These are phyloP conservation scores for Pseudogymnoascus sp. DNA, from an alignment of 2,329 filamentous ascomycete species.

Conservation along the genomic window DNA sequence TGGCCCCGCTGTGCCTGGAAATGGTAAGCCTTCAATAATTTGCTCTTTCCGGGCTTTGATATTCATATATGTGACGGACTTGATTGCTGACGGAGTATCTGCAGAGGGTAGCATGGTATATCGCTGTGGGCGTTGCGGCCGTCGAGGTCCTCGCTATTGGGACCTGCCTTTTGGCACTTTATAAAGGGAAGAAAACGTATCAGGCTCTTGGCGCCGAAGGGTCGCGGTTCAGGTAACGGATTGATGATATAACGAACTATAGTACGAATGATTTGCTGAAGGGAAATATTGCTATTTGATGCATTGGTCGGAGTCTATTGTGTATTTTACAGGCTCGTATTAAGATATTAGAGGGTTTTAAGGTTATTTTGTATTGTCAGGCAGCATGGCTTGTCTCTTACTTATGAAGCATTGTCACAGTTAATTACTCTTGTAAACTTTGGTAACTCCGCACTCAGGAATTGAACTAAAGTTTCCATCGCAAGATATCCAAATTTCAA, in stretches of 20 bases:
- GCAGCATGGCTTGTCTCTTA: background rate
- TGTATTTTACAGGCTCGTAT: background rate
- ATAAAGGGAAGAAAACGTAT: background rate
- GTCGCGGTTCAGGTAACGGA: background rate
- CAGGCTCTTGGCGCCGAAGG: background rate
- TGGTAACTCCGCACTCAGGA: too few relatives aligned
- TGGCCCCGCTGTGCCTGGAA: background rate
- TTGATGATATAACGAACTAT: background rate
- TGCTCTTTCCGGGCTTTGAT: background rate
- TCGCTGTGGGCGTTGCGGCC: background rate
- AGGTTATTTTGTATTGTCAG: background rate
- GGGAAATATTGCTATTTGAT: background rate
- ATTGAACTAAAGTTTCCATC: too few relatives aligned
- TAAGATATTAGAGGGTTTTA: background rate
- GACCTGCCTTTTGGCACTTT: background rate
- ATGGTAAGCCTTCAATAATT: background rate
- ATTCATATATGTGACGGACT: background rate
- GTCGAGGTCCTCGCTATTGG: background rate
- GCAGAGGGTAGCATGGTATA: constrained; percentile 4
- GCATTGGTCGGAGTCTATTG: background rate
- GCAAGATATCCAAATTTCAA: too few relatives aligned
- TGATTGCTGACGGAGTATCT: background rate
- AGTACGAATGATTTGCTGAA: background rate
- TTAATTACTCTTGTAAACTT: background rate
- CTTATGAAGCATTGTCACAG: background rate